A percentile compares a stretch with the other conserved stretches of the same genome.
phyloP scores from a whole-genome alignment of 352 stramenopile genomes.

The Globisporangium lucens region DNA sequence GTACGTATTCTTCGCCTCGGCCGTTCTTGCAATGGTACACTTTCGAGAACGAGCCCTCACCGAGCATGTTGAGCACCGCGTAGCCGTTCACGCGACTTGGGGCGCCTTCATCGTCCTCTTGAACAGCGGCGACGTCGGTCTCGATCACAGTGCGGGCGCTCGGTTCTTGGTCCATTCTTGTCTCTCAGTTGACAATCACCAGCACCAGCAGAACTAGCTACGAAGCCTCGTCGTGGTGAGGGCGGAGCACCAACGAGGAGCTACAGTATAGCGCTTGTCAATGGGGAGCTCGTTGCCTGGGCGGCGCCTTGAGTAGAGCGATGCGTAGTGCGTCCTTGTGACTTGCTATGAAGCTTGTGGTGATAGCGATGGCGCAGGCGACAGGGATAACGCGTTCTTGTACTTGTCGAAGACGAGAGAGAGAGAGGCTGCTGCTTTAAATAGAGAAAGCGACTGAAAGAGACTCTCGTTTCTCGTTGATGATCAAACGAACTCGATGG shows the following conservation, averaged over 20 bases:
- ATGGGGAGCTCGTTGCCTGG: not conserved
- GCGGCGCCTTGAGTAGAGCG: too few relatives aligned
- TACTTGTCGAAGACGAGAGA: too few relatives aligned
- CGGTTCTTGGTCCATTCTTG: not conserved
- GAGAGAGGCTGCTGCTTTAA: too few relatives aligned
- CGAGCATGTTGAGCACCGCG: conserved; percentile 54
- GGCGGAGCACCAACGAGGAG: not conserved
- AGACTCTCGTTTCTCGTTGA: too few relatives aligned
- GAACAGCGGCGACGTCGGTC: conserved; percentile 55
- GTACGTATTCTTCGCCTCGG: conserved; percentile 48
- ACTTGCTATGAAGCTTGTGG: not conserved
- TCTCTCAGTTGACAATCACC: not conserved
- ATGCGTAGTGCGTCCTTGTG: too few relatives aligned
- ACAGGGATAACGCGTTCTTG: not conserved
- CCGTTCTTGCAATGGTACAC: conserved; percentile 65
- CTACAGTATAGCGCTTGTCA: not conserved
- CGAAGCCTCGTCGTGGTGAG: too few relatives aligned
- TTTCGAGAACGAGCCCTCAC: conserved; percentile 77
- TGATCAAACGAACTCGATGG: too few relatives aligned
- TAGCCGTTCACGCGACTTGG: conserved; percentile 78
- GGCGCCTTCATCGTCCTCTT: conserved; percentile 54
- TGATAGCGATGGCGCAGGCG: not conserved
- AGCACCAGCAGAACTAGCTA: too few relatives aligned
- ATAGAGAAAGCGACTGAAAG: too few relatives aligned
- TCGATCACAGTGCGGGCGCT: conserved; percentile 46